phyloP scores from a whole-genome alignment of 495 filamentous ascomycete genomes.

The Neurospora tetraspora region DNA sequence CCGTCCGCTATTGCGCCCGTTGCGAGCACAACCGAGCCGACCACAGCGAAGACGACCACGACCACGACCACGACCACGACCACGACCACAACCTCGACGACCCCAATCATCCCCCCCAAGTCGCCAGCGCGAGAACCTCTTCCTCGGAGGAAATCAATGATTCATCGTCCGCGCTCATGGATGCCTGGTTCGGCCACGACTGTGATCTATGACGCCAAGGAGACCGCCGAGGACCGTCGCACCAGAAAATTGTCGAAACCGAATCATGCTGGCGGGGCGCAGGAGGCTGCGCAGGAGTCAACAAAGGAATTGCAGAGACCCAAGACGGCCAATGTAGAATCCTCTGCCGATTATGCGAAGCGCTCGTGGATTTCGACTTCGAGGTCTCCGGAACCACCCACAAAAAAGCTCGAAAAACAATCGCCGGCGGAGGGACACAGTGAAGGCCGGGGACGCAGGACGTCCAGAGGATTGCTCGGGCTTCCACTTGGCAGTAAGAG shows the following conservation, averaged over 20 bases:
- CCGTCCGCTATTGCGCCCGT: slow-evolving; percentile 5
- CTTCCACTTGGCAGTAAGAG: slow-evolving; percentile 18
- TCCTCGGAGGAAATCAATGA: slow-evolving; percentile 24
- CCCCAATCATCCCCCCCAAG: slow-evolving; percentile 2
- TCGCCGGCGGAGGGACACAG: slow-evolving; percentile 4
- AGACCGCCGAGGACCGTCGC: slow-evolving; percentile 7
- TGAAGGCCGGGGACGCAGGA: neutral
- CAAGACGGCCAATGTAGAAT: slow-evolving; percentile 36
- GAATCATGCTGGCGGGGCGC: slow-evolving; percentile 14
- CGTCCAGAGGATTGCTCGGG: slow-evolving; percentile 1
- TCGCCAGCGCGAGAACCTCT: neutral
- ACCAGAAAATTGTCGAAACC: slow-evolving; percentile 9
- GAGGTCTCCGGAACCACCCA: slow-evolving; percentile 48
- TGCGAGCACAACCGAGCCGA: slow-evolving; percentile 1
- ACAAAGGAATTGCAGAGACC: slow-evolving; percentile 18
- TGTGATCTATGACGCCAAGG: neutral
- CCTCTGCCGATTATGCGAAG: slow-evolving; percentile 55
- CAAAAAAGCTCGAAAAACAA: slow-evolving; percentile 16
- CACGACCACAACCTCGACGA: slow-evolving; percentile 20
- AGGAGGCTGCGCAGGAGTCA: slow-evolving; percentile 1
- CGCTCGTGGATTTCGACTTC: slow-evolving; percentile 58
- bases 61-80: slow-evolving; percentile 7
- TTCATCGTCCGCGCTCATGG: slow-evolving; percentile 35
- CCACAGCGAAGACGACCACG: neutral
- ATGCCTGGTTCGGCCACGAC: slow-evolving; percentile 32